Evolutionary conservation across 2,329 filamentous ascomycete species (phyloP), one percentile per base, ranked within the genome.

Genomic region (Microcera coccophila): DNA sequence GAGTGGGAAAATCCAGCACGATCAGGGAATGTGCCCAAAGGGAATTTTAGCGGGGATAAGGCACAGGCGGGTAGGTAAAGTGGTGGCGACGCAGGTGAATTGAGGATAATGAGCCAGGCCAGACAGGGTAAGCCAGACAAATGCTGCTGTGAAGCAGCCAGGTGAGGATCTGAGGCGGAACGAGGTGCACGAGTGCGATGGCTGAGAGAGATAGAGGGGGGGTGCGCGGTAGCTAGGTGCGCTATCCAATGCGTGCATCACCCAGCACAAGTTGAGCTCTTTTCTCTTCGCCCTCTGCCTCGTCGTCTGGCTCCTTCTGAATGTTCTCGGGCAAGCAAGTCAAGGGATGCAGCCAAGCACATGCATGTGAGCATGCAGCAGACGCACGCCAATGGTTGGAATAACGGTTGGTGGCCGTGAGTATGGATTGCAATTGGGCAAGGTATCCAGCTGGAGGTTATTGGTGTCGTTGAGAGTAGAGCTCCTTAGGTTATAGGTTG

Each of bases 191-290:
- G n/a, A n/a, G n/a, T n/a, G n/a, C n/a, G n/a, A n/a, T n/a, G n/a
- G n/a, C n/a, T n/a, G n/a, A n/a, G 20, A 34, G 35, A 15, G 44
- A 36, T 24, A 33, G 26, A 36, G 32, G 24, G 24, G 33, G 33
- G 20, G n/a, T 26, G 40, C 21, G 12, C 29, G 7, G 22, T 26
- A 7, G 46, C 51, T 50, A 55, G 54, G 52, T 57, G 53, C 45
- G 47, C 49, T 49, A 52, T 53, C 52, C 48, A 54, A 41, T 48
- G 47, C 52, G 52, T 59, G 58, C 58, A 57, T 50, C 54, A 52
- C 52, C 47, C 55, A 52, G 55, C 49, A 60, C 52, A 54, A 50
- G 50, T 44, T 44, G 39, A 45, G 45, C 47, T 44, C 19, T 48
- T 36, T 38, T 35, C 22, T 36, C 31, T 39, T 32, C n/a, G 5